phyloP scores from a whole-genome alignment of 1,284 basidiomycete species.

The Rugosomyces carneus region DNA sequence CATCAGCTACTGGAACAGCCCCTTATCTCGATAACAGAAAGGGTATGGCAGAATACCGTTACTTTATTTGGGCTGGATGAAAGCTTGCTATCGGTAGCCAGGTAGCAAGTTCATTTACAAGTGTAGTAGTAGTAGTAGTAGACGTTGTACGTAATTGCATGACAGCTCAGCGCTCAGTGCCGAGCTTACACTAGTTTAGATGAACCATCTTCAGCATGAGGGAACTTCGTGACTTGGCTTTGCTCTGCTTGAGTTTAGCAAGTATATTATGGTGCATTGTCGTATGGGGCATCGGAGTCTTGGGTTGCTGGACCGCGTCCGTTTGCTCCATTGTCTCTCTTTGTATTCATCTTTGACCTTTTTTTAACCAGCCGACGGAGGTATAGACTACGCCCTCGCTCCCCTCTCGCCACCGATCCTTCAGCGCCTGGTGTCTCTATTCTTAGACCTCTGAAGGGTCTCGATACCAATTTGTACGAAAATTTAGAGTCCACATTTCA shows the following conservation, averaged over 20 bases:
- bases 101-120: too few relatives aligned
- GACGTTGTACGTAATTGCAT: too few relatives aligned
- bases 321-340: conserved; percentile 26
- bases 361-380: conserved; percentile 52
- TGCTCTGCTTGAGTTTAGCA: conserved; percentile 32
- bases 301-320: conserved; percentile 79
- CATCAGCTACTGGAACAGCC: conserved; percentile 49
- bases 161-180: too few relatives aligned
- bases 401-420: conserved; percentile 54
- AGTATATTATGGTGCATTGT: conserved; percentile 66
- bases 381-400: conserved; percentile 61
- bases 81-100: too few relatives aligned
- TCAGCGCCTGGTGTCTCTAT: conserved; percentile 84
- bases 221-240: conserved; percentile 6
- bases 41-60: conserved; percentile 64
- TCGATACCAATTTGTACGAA: conserved; percentile 90
- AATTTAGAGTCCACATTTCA: conserved; percentile 88
- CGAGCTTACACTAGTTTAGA: not conserved
- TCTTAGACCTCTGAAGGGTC: conserved; percentile 84
- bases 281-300: conserved; percentile 69
- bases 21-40: conserved; percentile 49
- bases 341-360: conserved; percentile 13
- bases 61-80: conserved; percentile 53
- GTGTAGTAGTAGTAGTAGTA: too few relatives aligned
- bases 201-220: too few relatives aligned